These are phyloP conservation scores for Phaeosphaeriaceae sp. DNA, from an alignment of 2,329 filamentous ascomycete genomes.

Conservation along the genomic window DNA sequence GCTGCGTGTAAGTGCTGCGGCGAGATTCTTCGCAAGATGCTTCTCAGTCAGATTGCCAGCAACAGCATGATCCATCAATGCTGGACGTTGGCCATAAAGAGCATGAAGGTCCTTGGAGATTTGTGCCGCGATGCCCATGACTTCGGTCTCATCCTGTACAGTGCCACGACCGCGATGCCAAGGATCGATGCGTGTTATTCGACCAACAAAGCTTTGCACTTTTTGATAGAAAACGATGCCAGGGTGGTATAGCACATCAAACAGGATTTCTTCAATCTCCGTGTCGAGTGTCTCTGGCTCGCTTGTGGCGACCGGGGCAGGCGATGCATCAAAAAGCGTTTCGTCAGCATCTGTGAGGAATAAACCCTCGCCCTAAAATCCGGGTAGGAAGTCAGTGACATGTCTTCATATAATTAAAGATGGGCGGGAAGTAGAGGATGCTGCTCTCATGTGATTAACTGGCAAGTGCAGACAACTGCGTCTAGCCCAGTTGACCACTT, in stretches of 20 bases:
- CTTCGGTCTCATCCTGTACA: constrained; percentile 65
- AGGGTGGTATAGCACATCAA: constrained; percentile 63
- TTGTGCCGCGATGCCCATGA: constrained; percentile 61
- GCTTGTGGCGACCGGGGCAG: constrained; percentile 42
- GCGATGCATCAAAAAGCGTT: constrained; percentile 55
- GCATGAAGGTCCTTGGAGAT: constrained; percentile 60
- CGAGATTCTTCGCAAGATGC: constrained; percentile 58
- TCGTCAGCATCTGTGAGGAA: constrained; percentile 61
- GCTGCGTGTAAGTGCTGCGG: constrained; percentile 59
- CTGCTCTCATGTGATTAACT: too few relatives aligned
- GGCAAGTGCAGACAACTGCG: too few relatives aligned
- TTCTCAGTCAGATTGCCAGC: constrained; percentile 59
- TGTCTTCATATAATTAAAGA: too few relatives aligned
- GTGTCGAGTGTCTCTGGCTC: constrained; percentile 36
- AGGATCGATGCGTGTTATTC: constrained; percentile 63
- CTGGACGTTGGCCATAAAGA: constrained; percentile 59
- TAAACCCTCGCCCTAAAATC: constrained; percentile 63
- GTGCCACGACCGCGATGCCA: constrained; percentile 64
- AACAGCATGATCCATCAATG: constrained; percentile 64
- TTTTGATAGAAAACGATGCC: constrained; percentile 65
- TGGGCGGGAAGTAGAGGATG: too few relatives aligned
- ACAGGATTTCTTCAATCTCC: constrained; percentile 58
- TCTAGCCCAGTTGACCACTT: too few relatives aligned
- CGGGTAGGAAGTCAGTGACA: too few relatives aligned
- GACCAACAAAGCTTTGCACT: constrained; percentile 64